Evolutionary conservation across 225 moss, liverwort and hornwort species (phyloP).

Genomic region (Physcomitrellopsis africana): DNA sequence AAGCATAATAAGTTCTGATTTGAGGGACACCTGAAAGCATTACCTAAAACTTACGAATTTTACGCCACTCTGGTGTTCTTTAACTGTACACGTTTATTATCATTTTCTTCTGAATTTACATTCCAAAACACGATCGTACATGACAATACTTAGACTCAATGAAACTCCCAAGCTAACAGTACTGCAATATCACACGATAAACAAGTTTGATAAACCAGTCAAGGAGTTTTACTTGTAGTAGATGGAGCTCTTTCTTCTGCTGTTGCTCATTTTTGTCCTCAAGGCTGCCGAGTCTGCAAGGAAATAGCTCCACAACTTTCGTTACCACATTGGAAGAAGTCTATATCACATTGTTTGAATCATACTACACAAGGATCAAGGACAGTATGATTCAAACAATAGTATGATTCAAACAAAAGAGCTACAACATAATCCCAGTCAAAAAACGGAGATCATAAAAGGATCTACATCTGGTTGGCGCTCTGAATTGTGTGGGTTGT

Average conservation of each 20-base stretch:
- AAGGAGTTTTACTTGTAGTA: slow-evolving; percentile 36
- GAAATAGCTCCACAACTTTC: slow-evolving; percentile 21
- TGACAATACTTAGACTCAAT: too few species aligned
- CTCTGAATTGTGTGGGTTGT: too few species aligned
- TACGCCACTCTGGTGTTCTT: too few species aligned
- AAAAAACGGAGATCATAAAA: not conserved
- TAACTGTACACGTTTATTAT: too few species aligned
- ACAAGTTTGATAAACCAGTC: slow-evolving; percentile 4
- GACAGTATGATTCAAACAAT: too few species aligned
- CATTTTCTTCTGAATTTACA: too few species aligned
- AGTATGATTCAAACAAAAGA: too few species aligned
- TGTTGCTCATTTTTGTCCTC: slow-evolving; percentile 41
- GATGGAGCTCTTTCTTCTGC: slow-evolving; percentile 34
- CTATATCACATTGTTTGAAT: not conserved
- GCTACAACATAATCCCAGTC: not conserved
- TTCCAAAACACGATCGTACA: too few species aligned
- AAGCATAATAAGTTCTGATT: slow-evolving; percentile 9
- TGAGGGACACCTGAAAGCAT: not conserved
- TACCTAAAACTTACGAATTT: too few species aligned
- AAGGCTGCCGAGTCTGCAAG: slow-evolving; percentile 46
- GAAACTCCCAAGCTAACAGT: not conserved
- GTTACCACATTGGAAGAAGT: slow-evolving; percentile 20
- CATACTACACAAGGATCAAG: not conserved
- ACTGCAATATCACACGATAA: slow-evolving; percentile 18
- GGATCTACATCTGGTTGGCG: not conserved